These are phyloP conservation scores for Bruguiera hainesii DNA, from an alignment of 441 rosid genomes.

Conservation along the genomic window DNA sequence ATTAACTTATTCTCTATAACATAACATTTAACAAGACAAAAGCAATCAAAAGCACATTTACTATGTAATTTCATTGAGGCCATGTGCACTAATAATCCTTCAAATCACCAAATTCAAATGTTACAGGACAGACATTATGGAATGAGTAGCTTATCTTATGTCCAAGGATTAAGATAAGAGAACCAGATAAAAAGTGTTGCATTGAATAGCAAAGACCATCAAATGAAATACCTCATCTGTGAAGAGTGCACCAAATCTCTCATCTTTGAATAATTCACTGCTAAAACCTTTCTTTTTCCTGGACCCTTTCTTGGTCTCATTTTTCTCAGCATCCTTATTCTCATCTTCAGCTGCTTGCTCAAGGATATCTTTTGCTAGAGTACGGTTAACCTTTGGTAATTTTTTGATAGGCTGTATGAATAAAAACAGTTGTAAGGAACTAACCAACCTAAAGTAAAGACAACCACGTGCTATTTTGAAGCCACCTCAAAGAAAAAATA, in stretches of 20 bases:
- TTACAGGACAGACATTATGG: background rate
- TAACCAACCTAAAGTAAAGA: background rate
- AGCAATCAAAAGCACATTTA: no score
- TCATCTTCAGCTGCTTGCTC: conserved; percentile 54
- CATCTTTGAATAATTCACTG: conserved; percentile 47
- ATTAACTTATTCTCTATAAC: no score
- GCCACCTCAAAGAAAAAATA: no score
- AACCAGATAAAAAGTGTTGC: background rate
- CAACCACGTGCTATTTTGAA: background rate
- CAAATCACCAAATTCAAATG: background rate
- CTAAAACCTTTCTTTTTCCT: conserved; percentile 71
- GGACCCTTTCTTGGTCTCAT: conserved; percentile 52
- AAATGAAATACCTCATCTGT: conserved; percentile 48
- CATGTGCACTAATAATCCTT: background rate
- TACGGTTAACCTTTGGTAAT: conserved; percentile 70
- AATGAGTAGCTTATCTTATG: background rate
- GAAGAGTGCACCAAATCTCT: conserved; percentile 54
- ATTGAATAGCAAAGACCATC: background rate
- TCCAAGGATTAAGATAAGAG: background rate
- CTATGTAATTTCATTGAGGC: no score
- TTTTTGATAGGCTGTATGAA: conserved; percentile 54
- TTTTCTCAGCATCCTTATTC: conserved; percentile 40
- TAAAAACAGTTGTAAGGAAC: conserved; percentile 10
- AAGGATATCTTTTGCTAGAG: conserved; percentile 49
- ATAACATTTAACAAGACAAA: no score